Conservation (phyloP, 2,329 filamentous ascomycete species). For the Fusarium tanahbumbuense region DNA sequence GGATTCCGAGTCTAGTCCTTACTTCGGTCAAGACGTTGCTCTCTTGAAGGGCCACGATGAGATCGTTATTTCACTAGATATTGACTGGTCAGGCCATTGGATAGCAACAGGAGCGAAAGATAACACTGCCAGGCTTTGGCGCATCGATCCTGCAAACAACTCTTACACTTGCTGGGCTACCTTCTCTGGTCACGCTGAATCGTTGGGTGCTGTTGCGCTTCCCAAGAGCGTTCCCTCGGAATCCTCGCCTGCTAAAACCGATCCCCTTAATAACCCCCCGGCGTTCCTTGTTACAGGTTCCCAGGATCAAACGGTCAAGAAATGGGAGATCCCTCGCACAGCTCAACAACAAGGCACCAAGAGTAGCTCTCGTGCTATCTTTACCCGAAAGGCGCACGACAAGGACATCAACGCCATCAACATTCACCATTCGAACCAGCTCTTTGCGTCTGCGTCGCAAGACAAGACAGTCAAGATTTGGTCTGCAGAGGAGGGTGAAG, state of each 20-base stretch:
- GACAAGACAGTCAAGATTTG: conserved; percentile 98
- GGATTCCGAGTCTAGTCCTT: conserved; percentile 56
- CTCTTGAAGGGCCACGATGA: conserved; percentile 91
- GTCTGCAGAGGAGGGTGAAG: conserved; percentile 89
- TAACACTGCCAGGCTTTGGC: conserved; percentile 92
- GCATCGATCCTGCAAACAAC: conserved; percentile 78
- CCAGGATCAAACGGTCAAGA: conserved; percentile 94
- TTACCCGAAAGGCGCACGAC: conserved; percentile 95
- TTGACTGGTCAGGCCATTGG: conserved; percentile 98
- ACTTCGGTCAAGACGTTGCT: conserved; percentile 91
- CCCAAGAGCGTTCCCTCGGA: conserved; percentile 76
- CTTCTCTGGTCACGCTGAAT: conserved; percentile 94
- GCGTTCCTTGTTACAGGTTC: conserved; percentile 90
- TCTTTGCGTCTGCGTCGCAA: conserved; percentile 96
- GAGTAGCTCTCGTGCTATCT: conserved; percentile 74
- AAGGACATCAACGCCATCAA: conserved; percentile 98
- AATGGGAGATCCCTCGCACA: conserved; percentile 81
- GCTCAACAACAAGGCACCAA: conserved; percentile 58
- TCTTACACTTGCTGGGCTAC: conserved; percentile 83
- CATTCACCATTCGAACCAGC: conserved; percentile 75
- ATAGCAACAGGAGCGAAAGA: conserved; percentile 96
- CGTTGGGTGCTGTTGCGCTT: conserved; percentile 87
- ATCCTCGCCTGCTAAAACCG: conserved; percentile 75
- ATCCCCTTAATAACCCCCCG: conserved; percentile 83
- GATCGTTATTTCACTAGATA: conserved; percentile 93